Evolutionary conservation across 805 yeast species (phyloP).

Genomic region (Cyberlindnera xylosilytica): DNA sequence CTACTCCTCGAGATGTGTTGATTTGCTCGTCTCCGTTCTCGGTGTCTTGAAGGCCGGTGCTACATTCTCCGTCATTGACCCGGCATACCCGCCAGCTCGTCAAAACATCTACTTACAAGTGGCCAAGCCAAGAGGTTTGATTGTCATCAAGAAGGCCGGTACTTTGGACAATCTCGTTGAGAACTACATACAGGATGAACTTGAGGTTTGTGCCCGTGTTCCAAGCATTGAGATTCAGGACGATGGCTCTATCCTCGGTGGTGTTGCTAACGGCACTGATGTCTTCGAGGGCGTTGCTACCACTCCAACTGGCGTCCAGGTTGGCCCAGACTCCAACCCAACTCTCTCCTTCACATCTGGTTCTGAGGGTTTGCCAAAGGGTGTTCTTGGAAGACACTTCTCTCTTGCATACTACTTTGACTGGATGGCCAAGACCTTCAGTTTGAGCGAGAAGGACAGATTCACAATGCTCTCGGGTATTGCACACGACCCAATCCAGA

Average conservation of each 20-base stretch:
- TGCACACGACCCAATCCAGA: slow-evolving; percentile 98
- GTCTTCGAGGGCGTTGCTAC: slow-evolving; percentile 46
- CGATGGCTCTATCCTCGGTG: slow-evolving; percentile 71
- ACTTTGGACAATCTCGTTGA: slow-evolving; percentile 71
- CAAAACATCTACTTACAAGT: slow-evolving; percentile 91
- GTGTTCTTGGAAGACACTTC: slow-evolving; percentile 96
- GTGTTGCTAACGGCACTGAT: slow-evolving; percentile 42
- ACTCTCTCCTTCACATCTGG: slow-evolving; percentile 96
- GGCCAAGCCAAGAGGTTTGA: slow-evolving; percentile 88
- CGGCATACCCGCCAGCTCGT: slow-evolving; percentile 98
- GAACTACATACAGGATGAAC: slow-evolving; percentile 69
- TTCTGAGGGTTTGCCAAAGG: slow-evolving; percentile 97
- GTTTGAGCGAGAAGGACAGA: slow-evolving; percentile 71
- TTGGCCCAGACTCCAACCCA: slow-evolving; percentile 98
- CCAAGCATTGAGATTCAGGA: slow-evolving; percentile 76
- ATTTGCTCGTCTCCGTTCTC: slow-evolving; percentile 92
- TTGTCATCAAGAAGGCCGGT: slow-evolving; percentile 91
- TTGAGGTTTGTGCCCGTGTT: slow-evolving; percentile 68
- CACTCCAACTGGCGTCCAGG: slow-evolving; percentile 78
- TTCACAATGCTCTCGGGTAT: slow-evolving; percentile 98
- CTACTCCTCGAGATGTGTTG: slow-evolving; percentile 97
- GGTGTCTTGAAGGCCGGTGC: slow-evolving; percentile 99
- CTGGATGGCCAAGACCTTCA: slow-evolving; percentile 93
- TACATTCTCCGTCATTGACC: slow-evolving; percentile 96
- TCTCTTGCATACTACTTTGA: slow-evolving; percentile 97